Evolutionary conservation across 805 yeast species (phyloP).

Genomic region (Starmerella tilneyi): DNA sequence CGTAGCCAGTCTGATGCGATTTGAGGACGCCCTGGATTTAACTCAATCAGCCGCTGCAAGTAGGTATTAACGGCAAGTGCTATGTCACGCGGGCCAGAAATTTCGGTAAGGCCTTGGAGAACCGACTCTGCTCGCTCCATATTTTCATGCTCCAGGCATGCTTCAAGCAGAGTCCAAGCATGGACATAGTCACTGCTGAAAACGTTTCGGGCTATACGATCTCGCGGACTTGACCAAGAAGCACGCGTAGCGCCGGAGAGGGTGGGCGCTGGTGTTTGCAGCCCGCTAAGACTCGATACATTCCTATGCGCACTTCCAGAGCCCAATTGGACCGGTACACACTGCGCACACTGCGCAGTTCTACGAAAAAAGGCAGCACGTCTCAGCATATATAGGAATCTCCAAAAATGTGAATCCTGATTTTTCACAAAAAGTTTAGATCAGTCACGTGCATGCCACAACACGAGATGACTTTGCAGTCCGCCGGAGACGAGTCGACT

Average conservation of each 20-base stretch:
- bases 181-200: conserved; percentile 50
- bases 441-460: conserved; percentile 5
- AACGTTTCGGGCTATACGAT: conserved; percentile 26
- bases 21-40: conserved; percentile 34
- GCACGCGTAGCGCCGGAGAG: conserved; percentile 5
- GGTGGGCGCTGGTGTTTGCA: background rate
- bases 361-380: background rate
- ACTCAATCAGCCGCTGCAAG: conserved; percentile 36
- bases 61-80: conserved; percentile 61
- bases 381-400: background rate
- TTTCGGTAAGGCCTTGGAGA: conserved; percentile 48
- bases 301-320: background rate
- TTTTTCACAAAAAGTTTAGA: conserved; percentile 2
- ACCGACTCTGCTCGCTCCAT: conserved; percentile 61
- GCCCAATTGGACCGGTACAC: conserved; percentile 2
- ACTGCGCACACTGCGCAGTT: background rate
- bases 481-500: no score
- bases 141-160: conserved; percentile 57
- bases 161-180: conserved; percentile 69
- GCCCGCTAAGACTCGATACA: background rate
- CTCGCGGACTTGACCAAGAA: conserved; percentile 32
- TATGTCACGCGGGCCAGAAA: conserved; percentile 39
- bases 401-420: background rate
- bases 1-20: conserved; percentile 40
- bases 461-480: no score